Conservation (phyloP, 306 rosid genomes). For the Echinosophora koreensis region DNA sequence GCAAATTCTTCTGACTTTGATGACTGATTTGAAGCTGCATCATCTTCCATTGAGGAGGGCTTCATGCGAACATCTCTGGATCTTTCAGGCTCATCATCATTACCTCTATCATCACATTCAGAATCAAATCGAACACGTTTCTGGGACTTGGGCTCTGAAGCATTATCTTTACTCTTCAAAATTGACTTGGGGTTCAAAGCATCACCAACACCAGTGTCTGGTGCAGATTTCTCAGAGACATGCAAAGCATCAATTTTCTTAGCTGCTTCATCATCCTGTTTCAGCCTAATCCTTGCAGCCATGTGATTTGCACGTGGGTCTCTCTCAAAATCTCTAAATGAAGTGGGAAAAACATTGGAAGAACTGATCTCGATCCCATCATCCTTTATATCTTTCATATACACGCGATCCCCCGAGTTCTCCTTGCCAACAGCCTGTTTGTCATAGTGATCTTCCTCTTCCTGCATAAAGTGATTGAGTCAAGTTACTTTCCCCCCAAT, state of each 20-base stretch:
- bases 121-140: constrained; percentile 92
- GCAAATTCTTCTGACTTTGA: constrained; percentile 43
- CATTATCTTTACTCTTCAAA: constrained; percentile 76
- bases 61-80: constrained; percentile 49
- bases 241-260: constrained; percentile 58
- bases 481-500: not conserved
- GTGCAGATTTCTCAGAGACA: constrained; percentile 59
- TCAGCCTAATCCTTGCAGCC: constrained; percentile 79
- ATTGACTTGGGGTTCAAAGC: constrained; percentile 72
- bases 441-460: constrained; percentile 89
- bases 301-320: constrained; percentile 90
- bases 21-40: constrained; percentile 42
- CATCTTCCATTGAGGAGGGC: constrained; percentile 45
- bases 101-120: constrained; percentile 53
- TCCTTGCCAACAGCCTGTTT: constrained; percentile 84
- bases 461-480: constrained; percentile 61
- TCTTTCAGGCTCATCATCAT: constrained; percentile 49
- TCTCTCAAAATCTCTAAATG: constrained; percentile 55
- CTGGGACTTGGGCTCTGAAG: constrained; percentile 53
- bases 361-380: constrained; percentile 73
- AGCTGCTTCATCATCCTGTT: constrained; percentile 76
- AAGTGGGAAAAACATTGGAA: constrained; percentile 59
- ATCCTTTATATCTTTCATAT: constrained; percentile 70
- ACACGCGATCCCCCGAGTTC: constrained; percentile 65
- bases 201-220: constrained; percentile 40